phyloP scores from a whole-genome alignment of 2,329 filamentous ascomycete genomes.

The Cryphonectria radicalis region DNA sequence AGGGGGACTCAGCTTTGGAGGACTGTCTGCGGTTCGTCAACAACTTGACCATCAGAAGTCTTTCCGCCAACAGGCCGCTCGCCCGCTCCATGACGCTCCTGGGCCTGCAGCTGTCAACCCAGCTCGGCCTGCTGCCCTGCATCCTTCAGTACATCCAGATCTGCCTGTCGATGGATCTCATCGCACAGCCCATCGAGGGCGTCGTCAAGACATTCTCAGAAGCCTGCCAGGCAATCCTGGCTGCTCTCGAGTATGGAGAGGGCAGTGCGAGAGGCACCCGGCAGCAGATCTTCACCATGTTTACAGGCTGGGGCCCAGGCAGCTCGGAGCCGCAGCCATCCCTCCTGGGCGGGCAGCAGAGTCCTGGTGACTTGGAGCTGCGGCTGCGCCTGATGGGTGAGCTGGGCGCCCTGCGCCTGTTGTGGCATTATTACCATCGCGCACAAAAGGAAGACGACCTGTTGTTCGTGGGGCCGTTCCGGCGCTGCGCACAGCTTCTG shows the following conservation, averaged over 20 bases:
- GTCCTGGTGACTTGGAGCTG: neutral
- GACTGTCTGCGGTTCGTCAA: conserved; percentile 45
- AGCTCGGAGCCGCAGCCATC: conserved; percentile 6
- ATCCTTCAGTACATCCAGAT: conserved; percentile 31
- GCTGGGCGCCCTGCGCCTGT: conserved; percentile 30
- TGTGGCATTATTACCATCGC: conserved; percentile 21
- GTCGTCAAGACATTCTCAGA: neutral
- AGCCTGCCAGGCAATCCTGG: conserved; percentile 12
- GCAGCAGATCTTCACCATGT: conserved; percentile 31
- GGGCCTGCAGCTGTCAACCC: conserved; percentile 30
- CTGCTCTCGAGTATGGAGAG: conserved; percentile 18
- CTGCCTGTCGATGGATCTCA: conserved; percentile 21
- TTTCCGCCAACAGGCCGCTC: conserved; percentile 30
- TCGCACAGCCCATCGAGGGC: neutral
- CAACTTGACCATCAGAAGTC: conserved; percentile 44
- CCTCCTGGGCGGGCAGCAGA: conserved; percentile 23
- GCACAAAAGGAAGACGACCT: neutral
- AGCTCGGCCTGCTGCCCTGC: conserved; percentile 23
- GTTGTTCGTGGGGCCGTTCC: conserved; percentile 16
- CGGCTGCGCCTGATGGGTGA: conserved; percentile 31
- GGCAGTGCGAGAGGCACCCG: conserved; percentile 20
- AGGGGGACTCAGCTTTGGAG: neutral
- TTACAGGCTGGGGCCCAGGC: conserved; percentile 29
- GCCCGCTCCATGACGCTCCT: conserved; percentile 28
- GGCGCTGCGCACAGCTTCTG: conserved; percentile 25